Evolutionary conservation across 1,284 basidiomycete genomes (phyloP).

Genomic region (Chalciporus sp.): DNA sequence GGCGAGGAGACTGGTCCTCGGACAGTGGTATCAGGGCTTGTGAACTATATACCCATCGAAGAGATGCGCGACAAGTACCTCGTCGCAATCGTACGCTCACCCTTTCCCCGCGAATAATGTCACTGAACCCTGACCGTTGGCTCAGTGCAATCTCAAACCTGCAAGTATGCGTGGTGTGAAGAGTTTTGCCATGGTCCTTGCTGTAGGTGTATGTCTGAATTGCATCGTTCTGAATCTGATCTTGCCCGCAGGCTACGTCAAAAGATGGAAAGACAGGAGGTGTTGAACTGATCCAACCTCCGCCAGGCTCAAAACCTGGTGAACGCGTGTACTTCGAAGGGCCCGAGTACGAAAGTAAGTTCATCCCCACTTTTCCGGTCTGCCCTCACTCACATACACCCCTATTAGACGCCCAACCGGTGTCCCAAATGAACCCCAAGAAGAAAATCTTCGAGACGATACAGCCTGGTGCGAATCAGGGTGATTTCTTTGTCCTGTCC

Average conservation of each 20-base stretch:
- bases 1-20: slow-evolving; percentile 92
- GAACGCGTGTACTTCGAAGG: slow-evolving; percentile 95
- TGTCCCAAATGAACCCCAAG: slow-evolving; percentile 90
- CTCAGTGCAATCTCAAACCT: slow-evolving; percentile 90
- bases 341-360: slow-evolving; percentile 71
- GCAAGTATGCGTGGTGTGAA: slow-evolving; percentile 95
- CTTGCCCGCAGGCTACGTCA: slow-evolving; percentile 68
- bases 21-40: slow-evolving; percentile 93
- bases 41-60: slow-evolving; percentile 94
- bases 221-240: neutral
- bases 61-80: slow-evolving; percentile 86
- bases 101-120: neutral
- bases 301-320: slow-evolving; percentile 83
- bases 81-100: slow-evolving; percentile 74
- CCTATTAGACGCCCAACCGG: slow-evolving; percentile 62
- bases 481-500: neutral
- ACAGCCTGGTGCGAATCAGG: slow-evolving; percentile 67
- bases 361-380: neutral
- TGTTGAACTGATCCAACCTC: slow-evolving; percentile 91
- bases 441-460: slow-evolving; percentile 97
- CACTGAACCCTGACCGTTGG: neutral
- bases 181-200: slow-evolving; percentile 95
- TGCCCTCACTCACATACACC: neutral
- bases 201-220: slow-evolving; percentile 50
- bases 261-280: slow-evolving; percentile 88